These are phyloP conservation scores for Fusarium keratoplasticum DNA, from an alignment of 2,329 filamentous ascomycete genomes.

Conservation along the genomic window DNA sequence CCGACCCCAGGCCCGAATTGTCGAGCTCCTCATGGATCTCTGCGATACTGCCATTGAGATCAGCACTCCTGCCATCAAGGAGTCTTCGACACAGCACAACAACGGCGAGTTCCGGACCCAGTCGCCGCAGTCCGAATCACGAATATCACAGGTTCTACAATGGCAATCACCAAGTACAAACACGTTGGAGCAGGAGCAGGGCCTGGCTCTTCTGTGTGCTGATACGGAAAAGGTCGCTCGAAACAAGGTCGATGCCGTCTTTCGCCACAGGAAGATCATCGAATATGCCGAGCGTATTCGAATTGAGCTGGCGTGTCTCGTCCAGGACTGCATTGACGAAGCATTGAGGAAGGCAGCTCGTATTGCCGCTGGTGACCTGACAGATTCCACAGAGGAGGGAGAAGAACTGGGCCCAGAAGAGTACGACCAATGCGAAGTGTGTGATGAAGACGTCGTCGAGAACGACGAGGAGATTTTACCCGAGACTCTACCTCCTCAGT, in stretches of 20 bases:
- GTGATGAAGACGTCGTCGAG: slow-evolving; percentile 52
- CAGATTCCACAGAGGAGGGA: slow-evolving; percentile 77
- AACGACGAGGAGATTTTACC: slow-evolving; percentile 32
- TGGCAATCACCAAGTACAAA: slow-evolving; percentile 96
- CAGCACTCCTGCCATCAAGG: slow-evolving; percentile 92
- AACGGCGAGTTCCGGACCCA: slow-evolving; percentile 88
- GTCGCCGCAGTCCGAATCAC: slow-evolving; percentile 94
- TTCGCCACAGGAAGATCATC: slow-evolving; percentile 90
- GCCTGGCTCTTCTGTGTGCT: slow-evolving; percentile 85
- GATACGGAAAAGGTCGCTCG: slow-evolving; percentile 89
- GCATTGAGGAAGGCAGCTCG: slow-evolving; percentile 90
- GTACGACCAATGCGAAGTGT: slow-evolving; percentile 39
- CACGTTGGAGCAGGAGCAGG: slow-evolving; percentile 92
- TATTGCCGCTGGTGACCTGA: slow-evolving; percentile 86
- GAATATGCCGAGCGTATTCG: slow-evolving; percentile 97
- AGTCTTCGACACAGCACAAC: slow-evolving; percentile 71
- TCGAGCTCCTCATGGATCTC: slow-evolving; percentile 92
- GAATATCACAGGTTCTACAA: slow-evolving; percentile 92
- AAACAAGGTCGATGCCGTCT: slow-evolving; percentile 91
- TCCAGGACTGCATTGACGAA: slow-evolving; percentile 95
- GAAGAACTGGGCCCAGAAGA: slow-evolving; percentile 57
- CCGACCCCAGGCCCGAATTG: slow-evolving; percentile 89
- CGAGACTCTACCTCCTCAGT: slow-evolving; percentile 26
- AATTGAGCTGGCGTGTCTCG: slow-evolving; percentile 90
- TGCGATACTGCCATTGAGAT: slow-evolving; percentile 97